A percentile compares a stretch with the other conserved stretches of the same genome.
These are phyloP conservation scores for Alternaria arbusti DNA, from an alignment of 2,329 filamentous ascomycete species.

Conservation along the genomic window DNA sequence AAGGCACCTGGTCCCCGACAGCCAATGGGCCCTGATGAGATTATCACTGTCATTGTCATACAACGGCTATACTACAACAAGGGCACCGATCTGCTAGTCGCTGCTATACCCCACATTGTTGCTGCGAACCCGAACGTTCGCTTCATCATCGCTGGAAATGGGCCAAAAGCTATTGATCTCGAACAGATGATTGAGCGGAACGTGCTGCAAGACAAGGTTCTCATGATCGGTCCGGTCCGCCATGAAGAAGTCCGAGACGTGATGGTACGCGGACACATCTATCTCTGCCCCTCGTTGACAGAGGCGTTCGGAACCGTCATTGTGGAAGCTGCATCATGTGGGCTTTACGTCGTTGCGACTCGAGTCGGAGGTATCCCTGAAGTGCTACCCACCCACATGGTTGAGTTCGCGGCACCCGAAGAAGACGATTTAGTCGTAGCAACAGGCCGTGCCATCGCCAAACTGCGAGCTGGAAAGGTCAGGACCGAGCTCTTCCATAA, in stretches of 20 bases:
- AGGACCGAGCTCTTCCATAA: slow-evolving; percentile 95
- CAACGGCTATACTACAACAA: slow-evolving; percentile 99
- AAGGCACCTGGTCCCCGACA: slow-evolving; percentile 64
- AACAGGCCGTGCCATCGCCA: slow-evolving; percentile 86
- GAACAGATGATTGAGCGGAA: slow-evolving; percentile 98
- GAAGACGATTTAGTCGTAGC: slow-evolving; percentile 93
- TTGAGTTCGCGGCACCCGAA: slow-evolving; percentile 93
- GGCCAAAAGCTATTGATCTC: slow-evolving; percentile 94
- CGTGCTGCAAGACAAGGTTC: slow-evolving; percentile 89
- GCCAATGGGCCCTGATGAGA: slow-evolving; percentile 79
- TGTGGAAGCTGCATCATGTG: slow-evolving; percentile 94
- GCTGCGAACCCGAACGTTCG: slow-evolving; percentile 89
- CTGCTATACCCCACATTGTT: slow-evolving; percentile 90
- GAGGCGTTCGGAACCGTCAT: slow-evolving; percentile 98
- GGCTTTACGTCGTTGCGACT: slow-evolving; percentile 94
- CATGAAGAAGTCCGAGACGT: slow-evolving; percentile 97
- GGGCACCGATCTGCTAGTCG: slow-evolving; percentile 94
- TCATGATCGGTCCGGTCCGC: slow-evolving; percentile 87
- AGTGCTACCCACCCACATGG: slow-evolving; percentile 95
- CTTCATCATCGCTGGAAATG: slow-evolving; percentile 95
- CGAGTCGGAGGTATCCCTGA: slow-evolving; percentile 97
- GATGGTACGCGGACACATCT: slow-evolving; percentile 96
- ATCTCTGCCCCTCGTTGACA: slow-evolving; percentile 91
- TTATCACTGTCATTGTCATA: slow-evolving; percentile 95
- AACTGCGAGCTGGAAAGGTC: slow-evolving; percentile 83